Evolutionary conservation across 1,139 yeast genomes (phyloP), one percentile per base, ranked within the genome.

Genomic region (Blastobotrys aristatus): DNA sequence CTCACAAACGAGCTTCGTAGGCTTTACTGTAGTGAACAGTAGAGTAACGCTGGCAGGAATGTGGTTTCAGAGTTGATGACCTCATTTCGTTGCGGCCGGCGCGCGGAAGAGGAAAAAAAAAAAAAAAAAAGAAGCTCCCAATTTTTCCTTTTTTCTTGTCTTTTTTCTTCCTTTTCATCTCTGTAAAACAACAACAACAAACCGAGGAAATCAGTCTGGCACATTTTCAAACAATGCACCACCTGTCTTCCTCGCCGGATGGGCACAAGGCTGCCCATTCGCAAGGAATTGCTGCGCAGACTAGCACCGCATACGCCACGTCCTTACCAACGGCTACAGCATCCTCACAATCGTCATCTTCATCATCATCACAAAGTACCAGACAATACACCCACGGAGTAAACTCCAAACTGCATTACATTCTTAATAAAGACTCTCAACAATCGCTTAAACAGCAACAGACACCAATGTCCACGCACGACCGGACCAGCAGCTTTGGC

Each of bases 371-470:
- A 30, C 20, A 22, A 13, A 13, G 33, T 11, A 30, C 24, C 8
- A 17, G 8, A 6, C 18, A 20, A 32, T 3, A 4, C 4, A 30
- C 17, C 3, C 24, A 21, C 21, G 24, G 24, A 8, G 44, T 33
- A 4, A 48, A 48, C 29, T 48, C 51, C 6, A 34, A 47, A 38
- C 41, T 48, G 10, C 51, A 48, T 37, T 43, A 48, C 41, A 48
- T 48, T 17, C 43, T 48, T 20, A 48, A 48, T 31, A 41, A 46
- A 34, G 51, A 48, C 40, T 44, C 48, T 5, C 40, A 42, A 24
- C 49, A 45, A 18, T 40, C 46, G 27, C 44, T 47, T 3, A 18
- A 30, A 20, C 14, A 17, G 37, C 29, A 37, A 24, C 40, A 7
- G 33, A 18, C 18, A 17, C 35, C 4, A 16, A 18, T 7, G 20